Evolutionary conservation across 192 early-diverging fungal genomes (phyloP).

Genomic region (Dissophora ornata): DNA sequence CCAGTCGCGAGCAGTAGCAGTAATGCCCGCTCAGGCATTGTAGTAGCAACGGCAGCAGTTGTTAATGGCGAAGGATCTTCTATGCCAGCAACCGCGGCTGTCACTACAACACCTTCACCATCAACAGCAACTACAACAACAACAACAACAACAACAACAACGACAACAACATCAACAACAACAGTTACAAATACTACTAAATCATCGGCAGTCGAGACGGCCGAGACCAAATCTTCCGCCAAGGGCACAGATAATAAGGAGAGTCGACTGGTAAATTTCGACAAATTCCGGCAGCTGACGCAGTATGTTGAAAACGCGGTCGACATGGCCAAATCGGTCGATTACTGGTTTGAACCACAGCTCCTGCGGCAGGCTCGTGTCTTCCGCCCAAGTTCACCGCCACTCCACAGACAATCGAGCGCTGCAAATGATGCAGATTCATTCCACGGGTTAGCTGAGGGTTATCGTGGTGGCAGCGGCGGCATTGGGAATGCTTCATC

Average conservation of each 20-base stretch:
- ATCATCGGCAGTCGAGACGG: no score
- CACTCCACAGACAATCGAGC: neutral
- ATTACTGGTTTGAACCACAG: constrained; percentile 60
- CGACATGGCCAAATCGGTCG: constrained; percentile 38
- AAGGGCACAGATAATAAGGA: neutral
- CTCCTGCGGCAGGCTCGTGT: constrained; percentile 47
- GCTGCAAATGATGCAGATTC: constrained; percentile 1
- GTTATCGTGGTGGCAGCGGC: neutral
- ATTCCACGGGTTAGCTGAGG: neutral
- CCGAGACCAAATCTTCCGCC: no score
- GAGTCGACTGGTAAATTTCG: constrained; percentile 56
- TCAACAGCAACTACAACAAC: neutral
- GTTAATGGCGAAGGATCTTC: no score
- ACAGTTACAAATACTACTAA: no score
- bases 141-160: neutral
- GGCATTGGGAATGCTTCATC: neutral
- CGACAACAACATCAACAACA: neutral
- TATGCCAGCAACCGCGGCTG: no score
- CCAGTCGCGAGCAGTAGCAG: neutral
- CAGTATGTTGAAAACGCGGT: constrained; percentile 54
- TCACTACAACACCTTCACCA: no score
- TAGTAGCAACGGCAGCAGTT: no score
- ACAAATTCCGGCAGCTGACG: constrained; percentile 58
- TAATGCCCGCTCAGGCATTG: neutral
- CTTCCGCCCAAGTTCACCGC: constrained; percentile 38